A percentile compares a stretch with the other conserved stretches of the same genome.
Conservation (phyloP, 495 filamentous ascomycete species). For the Aspergillus avenaceus region DNA sequence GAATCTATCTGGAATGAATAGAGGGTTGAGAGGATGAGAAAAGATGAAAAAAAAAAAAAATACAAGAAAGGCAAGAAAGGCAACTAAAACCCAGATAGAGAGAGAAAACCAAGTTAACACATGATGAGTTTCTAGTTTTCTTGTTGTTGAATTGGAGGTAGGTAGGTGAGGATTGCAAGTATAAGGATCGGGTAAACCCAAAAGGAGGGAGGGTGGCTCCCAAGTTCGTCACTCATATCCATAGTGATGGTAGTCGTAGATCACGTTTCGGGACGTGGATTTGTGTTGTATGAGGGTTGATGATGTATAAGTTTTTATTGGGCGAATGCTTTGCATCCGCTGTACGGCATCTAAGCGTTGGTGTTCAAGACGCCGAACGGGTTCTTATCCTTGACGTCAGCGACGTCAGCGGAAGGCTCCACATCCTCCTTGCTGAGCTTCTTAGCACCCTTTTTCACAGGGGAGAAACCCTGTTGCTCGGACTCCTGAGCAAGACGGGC, state of each 20-base stretch:
- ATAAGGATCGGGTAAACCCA: too few relatives aligned
- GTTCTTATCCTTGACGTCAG: conserved; percentile 28
- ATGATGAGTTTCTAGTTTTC: background rate
- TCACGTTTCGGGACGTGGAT: background rate
- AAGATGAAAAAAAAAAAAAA: background rate
- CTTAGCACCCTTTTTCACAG: conserved; percentile 42
- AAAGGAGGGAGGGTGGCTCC: too few relatives aligned
- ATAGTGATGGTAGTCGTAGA: background rate
- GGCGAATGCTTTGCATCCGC: background rate
- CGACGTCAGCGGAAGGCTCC: conserved; percentile 4
- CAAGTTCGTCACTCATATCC: background rate
- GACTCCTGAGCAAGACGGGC: conserved; percentile 20
- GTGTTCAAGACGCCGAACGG: conserved; percentile 33
- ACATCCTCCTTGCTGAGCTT: conserved; percentile 26
- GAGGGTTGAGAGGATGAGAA: background rate
- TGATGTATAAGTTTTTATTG: background rate
- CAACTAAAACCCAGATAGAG: too few relatives aligned
- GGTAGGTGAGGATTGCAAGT: too few relatives aligned
- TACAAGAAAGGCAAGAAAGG: background rate
- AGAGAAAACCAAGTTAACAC: too few relatives aligned
- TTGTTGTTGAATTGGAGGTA: too few relatives aligned
- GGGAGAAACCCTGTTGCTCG: conserved; percentile 30
- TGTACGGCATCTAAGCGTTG: conserved; percentile 15
- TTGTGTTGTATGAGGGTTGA: background rate
- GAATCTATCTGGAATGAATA: background rate